Evolutionary conservation across 2,329 filamentous ascomycete genomes (phyloP).

Genomic region (Colletotrichum sublineola): DNA sequence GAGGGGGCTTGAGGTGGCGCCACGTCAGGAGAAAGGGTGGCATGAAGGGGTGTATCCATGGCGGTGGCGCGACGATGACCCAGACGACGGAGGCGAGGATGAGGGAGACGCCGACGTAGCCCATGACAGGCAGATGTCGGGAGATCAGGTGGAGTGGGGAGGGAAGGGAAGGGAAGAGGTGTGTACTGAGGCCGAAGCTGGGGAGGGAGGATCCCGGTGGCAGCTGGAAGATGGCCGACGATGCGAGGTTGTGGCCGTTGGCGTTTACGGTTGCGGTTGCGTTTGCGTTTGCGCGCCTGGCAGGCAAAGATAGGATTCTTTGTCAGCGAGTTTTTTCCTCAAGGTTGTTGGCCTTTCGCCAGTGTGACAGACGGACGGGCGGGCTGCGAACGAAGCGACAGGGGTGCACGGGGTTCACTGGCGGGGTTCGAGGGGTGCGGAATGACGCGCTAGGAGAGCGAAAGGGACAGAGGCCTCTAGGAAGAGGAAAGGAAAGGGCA

Average conservation of each 20-base stretch:
- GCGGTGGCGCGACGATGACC: slow-evolving; percentile 66
- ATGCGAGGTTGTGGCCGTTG: background rate
- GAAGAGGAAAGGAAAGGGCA: background rate
- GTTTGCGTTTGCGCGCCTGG: background rate
- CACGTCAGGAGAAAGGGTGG: slow-evolving; percentile 53
- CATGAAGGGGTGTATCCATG: slow-evolving; percentile 62
- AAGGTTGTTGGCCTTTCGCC: too few species aligned
- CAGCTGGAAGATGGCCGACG: background rate
- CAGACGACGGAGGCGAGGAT: slow-evolving; percentile 72
- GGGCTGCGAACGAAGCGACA: slow-evolving; percentile 26
- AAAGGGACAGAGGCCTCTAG: background rate
- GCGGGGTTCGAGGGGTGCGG: slow-evolving; percentile 31
- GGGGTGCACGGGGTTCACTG: slow-evolving; percentile 24
- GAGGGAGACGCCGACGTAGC: slow-evolving; percentile 71
- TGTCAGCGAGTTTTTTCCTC: background rate
- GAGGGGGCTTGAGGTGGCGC: slow-evolving; percentile 7
- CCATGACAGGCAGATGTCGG: slow-evolving; percentile 56
- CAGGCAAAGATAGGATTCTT: slow-evolving; percentile 10
- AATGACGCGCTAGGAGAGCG: slow-evolving; percentile 31
- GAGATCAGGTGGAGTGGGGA: background rate
- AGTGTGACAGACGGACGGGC: background rate
- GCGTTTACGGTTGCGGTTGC: background rate
- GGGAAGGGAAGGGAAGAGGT: too few species aligned
- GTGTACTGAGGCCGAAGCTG: background rate
- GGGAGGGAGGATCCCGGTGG: too few species aligned